phyloP scores from a whole-genome alignment of 768 basidiomycete genomes.

The Cystofilobasidium ferigula region DNA sequence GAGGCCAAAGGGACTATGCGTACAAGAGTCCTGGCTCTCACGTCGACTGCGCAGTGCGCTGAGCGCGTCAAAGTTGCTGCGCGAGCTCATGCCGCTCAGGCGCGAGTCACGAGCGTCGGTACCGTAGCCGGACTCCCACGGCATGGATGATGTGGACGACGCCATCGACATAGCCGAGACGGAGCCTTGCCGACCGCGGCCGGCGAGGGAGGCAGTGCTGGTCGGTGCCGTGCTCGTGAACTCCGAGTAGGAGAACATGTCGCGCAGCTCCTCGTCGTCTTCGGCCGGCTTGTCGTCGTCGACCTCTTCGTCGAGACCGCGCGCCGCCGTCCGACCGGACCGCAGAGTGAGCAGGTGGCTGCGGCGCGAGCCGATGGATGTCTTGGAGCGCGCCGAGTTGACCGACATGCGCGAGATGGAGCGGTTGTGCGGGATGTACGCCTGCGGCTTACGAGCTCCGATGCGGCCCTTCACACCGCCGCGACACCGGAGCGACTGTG shows the following conservation, averaged over 20 bases:
- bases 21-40: slow-evolving; percentile 15
- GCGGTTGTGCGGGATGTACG: slow-evolving; percentile 9
- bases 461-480: slow-evolving; percentile 28
- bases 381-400: slow-evolving; percentile 13
- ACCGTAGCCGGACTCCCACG: slow-evolving; percentile 27
- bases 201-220: slow-evolving; percentile 1
- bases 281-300: slow-evolving; percentile 25
- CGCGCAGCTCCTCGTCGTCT: slow-evolving; percentile 22
- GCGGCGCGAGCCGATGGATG: slow-evolving; percentile 24
- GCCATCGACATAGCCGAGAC: slow-evolving; percentile 21
- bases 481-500: slow-evolving; percentile 29
- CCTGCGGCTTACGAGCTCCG: slow-evolving; percentile 22
- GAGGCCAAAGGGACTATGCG: background rate
- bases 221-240: slow-evolving; percentile 7
- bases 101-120: slow-evolving; percentile 29
- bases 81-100: background rate
- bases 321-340: slow-evolving; percentile 20
- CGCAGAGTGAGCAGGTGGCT: slow-evolving; percentile 18
- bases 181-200: background rate
- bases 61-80: slow-evolving; percentile 5
- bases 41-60: slow-evolving; percentile 7
- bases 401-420: slow-evolving; percentile 9
- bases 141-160: slow-evolving; percentile 29
- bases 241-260: slow-evolving; percentile 24
- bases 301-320: slow-evolving; percentile 36